These are phyloP conservation scores for Yamadazyma siamensis DNA, from an alignment of 1,139 yeast species.

Conservation along the genomic window DNA sequence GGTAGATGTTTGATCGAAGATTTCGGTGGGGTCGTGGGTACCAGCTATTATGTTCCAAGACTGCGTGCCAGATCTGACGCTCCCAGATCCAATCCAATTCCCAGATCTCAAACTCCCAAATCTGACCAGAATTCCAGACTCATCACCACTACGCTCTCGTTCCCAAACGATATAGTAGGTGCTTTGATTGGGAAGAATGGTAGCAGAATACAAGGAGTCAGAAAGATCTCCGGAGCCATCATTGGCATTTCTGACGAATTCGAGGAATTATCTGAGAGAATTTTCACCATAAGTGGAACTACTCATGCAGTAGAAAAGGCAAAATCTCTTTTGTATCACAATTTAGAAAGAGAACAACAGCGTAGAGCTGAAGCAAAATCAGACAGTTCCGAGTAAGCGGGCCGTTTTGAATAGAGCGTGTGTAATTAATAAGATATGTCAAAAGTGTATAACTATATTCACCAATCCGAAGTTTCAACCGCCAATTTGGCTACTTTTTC, in stretches of 20 bases:
- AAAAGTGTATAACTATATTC: no score
- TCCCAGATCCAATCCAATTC: background rate
- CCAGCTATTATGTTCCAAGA: conserved; percentile 62
- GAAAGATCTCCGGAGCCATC: conserved; percentile 76
- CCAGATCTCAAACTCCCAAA: background rate
- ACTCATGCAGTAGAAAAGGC: conserved; percentile 67
- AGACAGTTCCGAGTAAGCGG: no score
- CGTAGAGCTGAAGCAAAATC: conserved; percentile 3
- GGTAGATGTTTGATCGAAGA: conserved; percentile 76
- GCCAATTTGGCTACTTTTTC: conserved; percentile 60
- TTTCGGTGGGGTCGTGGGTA: conserved; percentile 61
- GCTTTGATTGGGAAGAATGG: conserved; percentile 90
- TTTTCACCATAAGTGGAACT: conserved; percentile 71
- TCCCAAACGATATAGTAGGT: conserved; percentile 85
- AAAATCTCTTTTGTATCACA: conserved; percentile 62
- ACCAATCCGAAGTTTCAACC: no score
- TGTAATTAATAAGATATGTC: no score
- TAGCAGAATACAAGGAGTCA: conserved; percentile 79
- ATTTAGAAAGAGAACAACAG: conserved; percentile 62
- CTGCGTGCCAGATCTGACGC: conserved; percentile 7
- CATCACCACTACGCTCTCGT: conserved; percentile 38
- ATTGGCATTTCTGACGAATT: conserved; percentile 76
- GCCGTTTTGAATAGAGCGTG: no score
- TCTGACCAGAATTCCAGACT: conserved; percentile 3
- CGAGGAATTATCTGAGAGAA: conserved; percentile 61